Base-by-base conservation (phyloP, 176 grass and related monocot genomes). In the Oryza meridionalis region DNA sequence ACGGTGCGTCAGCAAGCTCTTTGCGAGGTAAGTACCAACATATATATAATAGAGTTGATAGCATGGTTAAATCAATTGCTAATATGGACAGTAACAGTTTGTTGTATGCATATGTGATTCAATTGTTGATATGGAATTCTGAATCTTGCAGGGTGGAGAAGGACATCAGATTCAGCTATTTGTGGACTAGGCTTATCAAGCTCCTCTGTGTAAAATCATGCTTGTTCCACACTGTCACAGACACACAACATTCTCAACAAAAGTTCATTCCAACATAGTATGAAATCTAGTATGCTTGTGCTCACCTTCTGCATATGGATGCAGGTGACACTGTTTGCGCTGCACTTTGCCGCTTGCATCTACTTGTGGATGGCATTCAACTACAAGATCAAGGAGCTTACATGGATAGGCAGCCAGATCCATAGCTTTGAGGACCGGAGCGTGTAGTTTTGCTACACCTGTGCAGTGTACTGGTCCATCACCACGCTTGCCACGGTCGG, bases 391-490 rank as follows among this genome's bases (percentile, higher is more conserved):
- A 73, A 77, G 66, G 75, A 72, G 67, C 17, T 67, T 6, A 94
- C 92, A 0, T 94, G 92, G 92, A 83, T 94, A 53, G 92, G 92
- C 50, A 83, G 69, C 84, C 14, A 29, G 37, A 38, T 65, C 14
- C 42, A 5, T 6, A 76, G 58, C 35, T 88, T 91, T 72, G 4
- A 46, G 21, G 75, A 59, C 15, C 68, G 86, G 24, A 88, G 83
- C 83, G 65, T 94, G 11, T 94, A 84, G 88, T 16, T 86, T 27
- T 58, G 47, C 6, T 91, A 94, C 88, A 89, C 80, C 0, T 81
- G 73, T 75, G 83, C 86, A 0, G 68, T 89, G 76, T 94, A 94
- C 80, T 94, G 92, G 88, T 81, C 92, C 80, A 86, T 86, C 71
- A 84, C 88, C 70, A 91, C 92, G 17, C 80, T 94, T 58, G 76